Conservation (phyloP, 2,329 filamentous ascomycete genomes). For the Penicillium digitatum region DNA sequence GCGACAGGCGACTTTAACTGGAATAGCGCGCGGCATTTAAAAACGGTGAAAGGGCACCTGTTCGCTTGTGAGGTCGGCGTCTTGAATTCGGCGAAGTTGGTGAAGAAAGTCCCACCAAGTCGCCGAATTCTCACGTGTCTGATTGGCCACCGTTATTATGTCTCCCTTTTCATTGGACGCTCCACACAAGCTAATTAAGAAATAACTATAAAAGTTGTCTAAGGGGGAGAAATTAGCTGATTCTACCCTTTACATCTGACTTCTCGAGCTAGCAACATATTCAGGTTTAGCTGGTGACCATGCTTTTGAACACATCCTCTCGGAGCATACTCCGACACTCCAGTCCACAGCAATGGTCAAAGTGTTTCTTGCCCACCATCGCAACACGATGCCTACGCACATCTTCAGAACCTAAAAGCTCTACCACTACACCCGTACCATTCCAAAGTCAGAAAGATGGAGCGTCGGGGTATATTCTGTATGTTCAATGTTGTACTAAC, state of each 20-base stretch:
- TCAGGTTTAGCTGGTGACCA: neutral
- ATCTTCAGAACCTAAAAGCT: neutral
- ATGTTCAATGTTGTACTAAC: neutral
- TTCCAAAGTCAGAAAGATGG: neutral
- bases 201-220: neutral
- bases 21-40: constrained; percentile 5
- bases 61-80: constrained; percentile 2
- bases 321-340: neutral
- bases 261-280: neutral
- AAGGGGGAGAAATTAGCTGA: neutral
- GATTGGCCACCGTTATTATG: neutral
- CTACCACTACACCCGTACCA: neutral
- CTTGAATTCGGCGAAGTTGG: constrained; percentile 6
- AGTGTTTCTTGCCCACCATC: neutral
- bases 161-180: neutral
- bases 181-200: neutral
- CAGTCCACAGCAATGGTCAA: neutral
- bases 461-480: constrained; percentile 8
- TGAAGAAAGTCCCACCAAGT: neutral
- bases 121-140: neutral
- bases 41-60: neutral
- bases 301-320: neutral
- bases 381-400: neutral
- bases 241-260: neutral
- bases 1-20: constrained; percentile 14